Conservation (phyloP, 179 eudicot species). For the Patellifolia procumbens region DNA sequence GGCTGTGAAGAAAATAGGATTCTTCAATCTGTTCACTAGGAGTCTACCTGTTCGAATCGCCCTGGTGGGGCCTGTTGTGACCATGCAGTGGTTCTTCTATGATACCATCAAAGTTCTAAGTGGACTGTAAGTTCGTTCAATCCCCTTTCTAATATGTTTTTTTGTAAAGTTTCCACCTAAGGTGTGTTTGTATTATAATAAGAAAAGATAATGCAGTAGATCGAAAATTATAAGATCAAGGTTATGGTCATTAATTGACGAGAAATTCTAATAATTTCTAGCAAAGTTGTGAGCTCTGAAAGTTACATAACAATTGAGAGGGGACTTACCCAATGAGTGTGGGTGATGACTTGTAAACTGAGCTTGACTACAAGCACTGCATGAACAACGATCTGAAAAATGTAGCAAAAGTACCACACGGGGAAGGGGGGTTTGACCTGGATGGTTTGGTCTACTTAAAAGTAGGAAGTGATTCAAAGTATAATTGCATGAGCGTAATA, state of each 20-base stretch:
- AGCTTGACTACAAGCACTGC: no score
- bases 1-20: constrained; percentile 81
- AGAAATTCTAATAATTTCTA: background rate
- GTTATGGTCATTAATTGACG: background rate
- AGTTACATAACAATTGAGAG: background rate
- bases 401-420: no score
- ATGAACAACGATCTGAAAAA: no score
- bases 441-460: background rate
- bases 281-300: background rate
- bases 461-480: background rate
- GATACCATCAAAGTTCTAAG: constrained; percentile 73
- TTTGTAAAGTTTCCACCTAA: background rate
- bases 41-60: constrained; percentile 84
- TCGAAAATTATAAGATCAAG: background rate
- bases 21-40: constrained; percentile 72
- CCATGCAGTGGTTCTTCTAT: constrained; percentile 88
- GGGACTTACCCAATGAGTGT: background rate
- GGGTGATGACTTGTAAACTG: background rate
- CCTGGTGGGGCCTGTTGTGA: constrained; percentile 88
- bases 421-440: background rate
- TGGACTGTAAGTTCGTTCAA: constrained; percentile 84
- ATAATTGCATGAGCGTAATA: background rate
- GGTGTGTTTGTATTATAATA: background rate
- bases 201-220: constrained; percentile 3
- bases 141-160: background rate